Percentiles rank a stretch among this genome's conserved stretches.
Conservation (phyloP, 2,329 filamentous ascomycete genomes). For the Monosporascus sp. region DNA sequence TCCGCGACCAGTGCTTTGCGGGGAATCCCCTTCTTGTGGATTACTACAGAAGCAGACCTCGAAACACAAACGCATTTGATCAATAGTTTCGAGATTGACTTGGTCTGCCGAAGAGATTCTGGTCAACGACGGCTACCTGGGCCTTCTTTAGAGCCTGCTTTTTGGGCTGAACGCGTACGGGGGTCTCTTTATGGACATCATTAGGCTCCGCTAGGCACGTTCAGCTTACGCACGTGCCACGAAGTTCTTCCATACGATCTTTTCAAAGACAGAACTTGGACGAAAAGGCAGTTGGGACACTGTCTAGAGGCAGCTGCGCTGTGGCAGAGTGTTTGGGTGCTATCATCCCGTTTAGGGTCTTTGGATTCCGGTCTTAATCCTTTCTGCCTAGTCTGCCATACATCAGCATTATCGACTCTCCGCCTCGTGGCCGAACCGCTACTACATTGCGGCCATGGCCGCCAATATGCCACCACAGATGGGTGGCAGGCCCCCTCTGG, state of each 20-base stretch:
- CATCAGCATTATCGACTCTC: not conserved
- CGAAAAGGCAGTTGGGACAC: not conserved
- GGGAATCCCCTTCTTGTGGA: not conserved
- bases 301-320: not conserved
- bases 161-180: not conserved
- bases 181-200: slow-evolving; percentile 13
- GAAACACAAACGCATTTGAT: no score
- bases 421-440: slow-evolving; percentile 11
- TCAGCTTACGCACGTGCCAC: not conserved
- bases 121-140: not conserved
- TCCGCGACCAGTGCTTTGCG: not conserved
- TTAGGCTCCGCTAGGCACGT: slow-evolving; percentile 10
- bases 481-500: slow-evolving; percentile 42
- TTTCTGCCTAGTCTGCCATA: not conserved
- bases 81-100: no score
- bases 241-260: not conserved
- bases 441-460: slow-evolving; percentile 47
- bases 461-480: slow-evolving; percentile 56
- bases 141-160: not conserved
- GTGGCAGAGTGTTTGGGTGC: not conserved
- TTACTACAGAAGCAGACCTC: no score
- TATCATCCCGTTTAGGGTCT: not conserved
- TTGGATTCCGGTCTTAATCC: not conserved
- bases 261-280: not conserved
- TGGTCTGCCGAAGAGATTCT: no score